Base-by-base conservation (phyloP, 768 basidiomycete genomes). In the Pleurotus ostreatus region DNA sequence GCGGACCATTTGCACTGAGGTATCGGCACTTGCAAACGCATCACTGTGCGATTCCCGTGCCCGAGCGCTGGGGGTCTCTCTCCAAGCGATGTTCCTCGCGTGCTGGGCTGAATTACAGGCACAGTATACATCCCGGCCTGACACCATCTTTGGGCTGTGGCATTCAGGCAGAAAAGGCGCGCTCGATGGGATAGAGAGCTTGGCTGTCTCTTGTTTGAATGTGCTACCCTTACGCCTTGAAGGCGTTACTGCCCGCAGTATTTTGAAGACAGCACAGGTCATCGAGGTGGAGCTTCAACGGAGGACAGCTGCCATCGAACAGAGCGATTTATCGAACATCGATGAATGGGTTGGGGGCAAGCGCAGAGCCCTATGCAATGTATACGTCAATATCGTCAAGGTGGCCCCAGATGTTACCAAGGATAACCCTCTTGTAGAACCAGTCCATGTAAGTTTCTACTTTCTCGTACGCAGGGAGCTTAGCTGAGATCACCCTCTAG, bases 151-250 rank as follows among this genome's bases (percentile, higher is more conserved):
- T 49, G 77, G 77, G 3, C 67, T 80, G 13, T 80, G 78, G 78
- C 77, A 78, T 49, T 72, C 73, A 5, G 76, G 78, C 22, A 66
- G 78, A 44, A 73, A 73, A 12, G 71, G 74, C 9, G 46, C 65
- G 9, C 41, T 73, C 18, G 63, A 69, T 22, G 63, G 69, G 16
- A 63, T 75, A 18, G 72, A 71, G 25, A 67, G 64, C 37, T 58
- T 79, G n/a, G 74, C 74, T 3, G 60, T 72, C 15, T 77, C 78
- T n/a, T 78, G 75, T 58, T 68, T 76, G 64, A 78, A 79, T 55
- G 68, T 77, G 7, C 57, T 78, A 16, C 77, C 78, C 22, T 60
- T 79, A 47, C 63, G 66, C 54, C 63, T 77, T 7, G 45, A 61
- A 4, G 60, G 57, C 15, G 54, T 65, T 18, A 34, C 60, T 18